Evolutionary conservation across 345 rosid species (phyloP).

Genomic region (Iberis pinnata): DNA sequence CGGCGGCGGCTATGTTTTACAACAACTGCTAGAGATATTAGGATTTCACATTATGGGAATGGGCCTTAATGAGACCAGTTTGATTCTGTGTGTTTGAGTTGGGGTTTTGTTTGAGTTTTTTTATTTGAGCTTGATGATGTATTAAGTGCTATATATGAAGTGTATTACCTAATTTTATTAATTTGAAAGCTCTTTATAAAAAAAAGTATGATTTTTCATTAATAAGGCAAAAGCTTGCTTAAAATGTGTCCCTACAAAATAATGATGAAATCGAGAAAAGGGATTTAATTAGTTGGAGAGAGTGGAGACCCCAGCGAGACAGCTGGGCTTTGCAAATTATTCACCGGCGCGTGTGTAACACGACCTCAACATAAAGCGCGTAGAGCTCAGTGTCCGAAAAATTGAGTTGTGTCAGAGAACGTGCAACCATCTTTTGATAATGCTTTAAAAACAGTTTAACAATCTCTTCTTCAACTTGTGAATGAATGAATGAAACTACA

Average conservation of each 20-base stretch:
- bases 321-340: slow-evolving; percentile 39
- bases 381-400: neutral
- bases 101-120: too few species aligned
- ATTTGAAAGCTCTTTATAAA: too few species aligned
- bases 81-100: too few species aligned
- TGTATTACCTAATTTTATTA: too few species aligned
- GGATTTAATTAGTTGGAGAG: slow-evolving; percentile 29
- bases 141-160: too few species aligned
- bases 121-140: too few species aligned
- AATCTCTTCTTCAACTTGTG: slow-evolving; percentile 24
- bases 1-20: too few species aligned
- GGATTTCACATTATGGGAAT: too few species aligned
- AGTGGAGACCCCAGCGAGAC: slow-evolving; percentile 33
- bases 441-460: slow-evolving; percentile 19
- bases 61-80: too few species aligned
- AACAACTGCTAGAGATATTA: too few species aligned
- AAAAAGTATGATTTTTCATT: too few species aligned
- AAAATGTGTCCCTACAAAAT: slow-evolving; percentile 29
- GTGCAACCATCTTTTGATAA: slow-evolving; percentile 29
- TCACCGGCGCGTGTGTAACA: slow-evolving; percentile 13
- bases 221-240: slow-evolving; percentile 10
- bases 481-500: too few species aligned
- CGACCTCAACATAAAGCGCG: neutral
- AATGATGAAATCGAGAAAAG: slow-evolving; percentile 30
- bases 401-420: slow-evolving; percentile 29